phyloP scores from a whole-genome alignment of 177 flowering plant genomes.

The Vitis hybrid region DNA sequence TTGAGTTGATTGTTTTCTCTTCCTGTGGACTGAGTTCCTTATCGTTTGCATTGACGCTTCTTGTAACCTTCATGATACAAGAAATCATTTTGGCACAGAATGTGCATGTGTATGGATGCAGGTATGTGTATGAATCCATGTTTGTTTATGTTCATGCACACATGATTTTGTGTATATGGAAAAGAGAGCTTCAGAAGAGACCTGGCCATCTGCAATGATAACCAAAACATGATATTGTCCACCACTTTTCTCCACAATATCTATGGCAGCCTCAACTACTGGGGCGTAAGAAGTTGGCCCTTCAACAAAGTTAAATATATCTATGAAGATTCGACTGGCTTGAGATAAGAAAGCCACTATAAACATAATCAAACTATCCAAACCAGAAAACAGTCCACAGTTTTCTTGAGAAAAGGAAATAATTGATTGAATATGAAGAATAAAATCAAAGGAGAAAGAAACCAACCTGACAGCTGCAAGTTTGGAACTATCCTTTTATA shows the following conservation, averaged over 20 bases:
- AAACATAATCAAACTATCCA: not conserved
- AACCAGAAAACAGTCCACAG: not conserved
- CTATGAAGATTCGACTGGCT: not conserved
- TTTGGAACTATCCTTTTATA: conserved; percentile 47
- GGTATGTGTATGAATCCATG: not conserved
- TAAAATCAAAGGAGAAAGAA: not conserved
- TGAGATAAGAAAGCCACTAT: not conserved
- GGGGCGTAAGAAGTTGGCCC: conserved; percentile 89
- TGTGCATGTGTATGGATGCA: too few relatives aligned
- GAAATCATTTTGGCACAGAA: not conserved
- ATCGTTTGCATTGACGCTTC: conserved; percentile 34
- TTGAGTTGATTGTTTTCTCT: conserved; percentile 44
- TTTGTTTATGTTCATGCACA: not conserved
- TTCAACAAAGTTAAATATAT: conserved; percentile 20
- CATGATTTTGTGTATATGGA: not conserved
- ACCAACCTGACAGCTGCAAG: conserved; percentile 50
- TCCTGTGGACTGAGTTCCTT: conserved; percentile 54
- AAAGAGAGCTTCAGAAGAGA: conserved; percentile 9
- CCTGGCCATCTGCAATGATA: conserved; percentile 90
- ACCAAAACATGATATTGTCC: conserved; percentile 82
- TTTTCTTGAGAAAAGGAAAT: not conserved
- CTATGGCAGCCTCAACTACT: conserved; percentile 61
- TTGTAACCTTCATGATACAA: conserved; percentile 45
- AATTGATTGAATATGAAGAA: not conserved
- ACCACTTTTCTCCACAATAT: conserved; percentile 65